A percentile compares a stretch with the other conserved stretches of the same genome.
phyloP scores from a whole-genome alignment of 345 rosid species.

The Dimocarpus longan region DNA sequence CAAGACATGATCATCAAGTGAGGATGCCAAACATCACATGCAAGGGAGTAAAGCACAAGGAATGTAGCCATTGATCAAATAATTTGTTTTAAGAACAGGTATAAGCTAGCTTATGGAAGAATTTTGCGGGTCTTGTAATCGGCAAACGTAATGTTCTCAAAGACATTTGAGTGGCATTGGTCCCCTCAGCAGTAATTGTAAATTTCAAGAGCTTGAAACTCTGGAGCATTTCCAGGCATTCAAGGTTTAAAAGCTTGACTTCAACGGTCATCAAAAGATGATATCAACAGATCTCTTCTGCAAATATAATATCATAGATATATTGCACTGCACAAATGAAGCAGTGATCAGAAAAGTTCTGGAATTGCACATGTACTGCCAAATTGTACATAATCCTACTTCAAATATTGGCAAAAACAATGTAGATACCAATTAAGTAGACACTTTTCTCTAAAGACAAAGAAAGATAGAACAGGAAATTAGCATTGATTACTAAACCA shows the following conservation, averaged over 20 bases:
- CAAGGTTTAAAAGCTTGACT: background rate
- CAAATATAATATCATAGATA: constrained; percentile 60
- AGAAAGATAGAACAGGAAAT: background rate
- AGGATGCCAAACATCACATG: background rate
- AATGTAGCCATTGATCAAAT: background rate
- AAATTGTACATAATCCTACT: background rate
- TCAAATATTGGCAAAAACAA: background rate
- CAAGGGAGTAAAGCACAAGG: no score
- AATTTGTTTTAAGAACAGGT: background rate
- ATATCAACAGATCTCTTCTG: constrained; percentile 50
- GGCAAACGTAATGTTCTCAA: no score
- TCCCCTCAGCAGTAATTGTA: background rate
- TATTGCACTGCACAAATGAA: constrained; percentile 49
- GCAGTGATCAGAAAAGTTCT: constrained; percentile 6
- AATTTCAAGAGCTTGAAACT: background rate
- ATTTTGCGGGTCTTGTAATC: no score
- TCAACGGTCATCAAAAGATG: background rate
- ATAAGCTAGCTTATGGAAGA: no score
- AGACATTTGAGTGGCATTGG: no score
- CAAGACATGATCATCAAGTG: background rate
- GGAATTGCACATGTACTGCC: background rate
- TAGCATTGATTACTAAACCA: no score
- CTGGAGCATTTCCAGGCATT: background rate
- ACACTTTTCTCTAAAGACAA: background rate
- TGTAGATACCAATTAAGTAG: background rate